Percentiles rank a stretch among this genome's conserved stretches.
Evolutionary conservation across 2,329 filamentous ascomycete species (phyloP).

Genomic region (Huntiella omanensis): DNA sequence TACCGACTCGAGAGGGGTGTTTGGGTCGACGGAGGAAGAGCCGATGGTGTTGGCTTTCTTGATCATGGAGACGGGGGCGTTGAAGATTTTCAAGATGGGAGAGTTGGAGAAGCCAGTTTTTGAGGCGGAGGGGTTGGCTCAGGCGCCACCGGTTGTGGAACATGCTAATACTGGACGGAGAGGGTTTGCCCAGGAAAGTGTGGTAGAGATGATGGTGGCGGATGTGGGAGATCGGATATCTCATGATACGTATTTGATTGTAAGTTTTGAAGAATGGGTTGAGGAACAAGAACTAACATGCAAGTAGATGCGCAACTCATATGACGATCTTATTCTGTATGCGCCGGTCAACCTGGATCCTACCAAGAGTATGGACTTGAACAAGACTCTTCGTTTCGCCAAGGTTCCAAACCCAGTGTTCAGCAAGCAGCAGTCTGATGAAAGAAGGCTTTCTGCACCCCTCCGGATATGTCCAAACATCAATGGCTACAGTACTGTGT

Average conservation of each 20-base stretch:
- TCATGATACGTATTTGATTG: conserved; percentile 62
- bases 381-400: conserved; percentile 48
- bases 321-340: conserved; percentile 74
- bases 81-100: conserved; percentile 63
- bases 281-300: conserved; percentile 21
- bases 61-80: conserved; percentile 52
- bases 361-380: conserved; percentile 25
- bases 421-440: conserved; percentile 30
- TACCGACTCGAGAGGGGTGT: conserved; percentile 39
- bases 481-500: conserved; percentile 64
- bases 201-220: conserved; percentile 67
- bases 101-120: conserved; percentile 55
- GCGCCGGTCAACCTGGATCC: conserved; percentile 44
- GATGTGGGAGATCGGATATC: conserved; percentile 61
- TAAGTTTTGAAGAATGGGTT: conserved; percentile 24
- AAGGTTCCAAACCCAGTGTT: conserved; percentile 36
- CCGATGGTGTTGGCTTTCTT: conserved; percentile 52
- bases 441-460: conserved; percentile 29
- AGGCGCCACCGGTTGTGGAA: conserved; percentile 58
- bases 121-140: conserved; percentile 55
- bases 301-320: conserved; percentile 43
- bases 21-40: conserved; percentile 26
- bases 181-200: conserved; percentile 48
- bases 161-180: conserved; percentile 46
- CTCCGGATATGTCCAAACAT: conserved; percentile 44